Conservation (phyloP, 23 red algal species). For the Gracilaria domingensis region DNA sequence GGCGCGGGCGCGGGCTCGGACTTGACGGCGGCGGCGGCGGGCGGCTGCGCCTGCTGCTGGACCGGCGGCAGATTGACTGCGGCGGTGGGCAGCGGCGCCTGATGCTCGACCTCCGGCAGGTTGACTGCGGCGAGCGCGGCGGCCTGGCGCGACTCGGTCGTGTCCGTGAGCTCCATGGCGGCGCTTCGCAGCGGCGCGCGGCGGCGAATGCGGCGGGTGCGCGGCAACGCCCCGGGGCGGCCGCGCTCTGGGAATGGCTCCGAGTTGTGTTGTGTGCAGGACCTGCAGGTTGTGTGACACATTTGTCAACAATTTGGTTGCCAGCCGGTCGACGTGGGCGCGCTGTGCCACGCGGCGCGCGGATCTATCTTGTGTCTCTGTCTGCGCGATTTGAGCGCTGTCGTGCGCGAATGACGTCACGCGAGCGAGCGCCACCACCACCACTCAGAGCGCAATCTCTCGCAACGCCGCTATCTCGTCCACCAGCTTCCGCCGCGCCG, state of each 20-base stretch:
- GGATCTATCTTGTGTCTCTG: background rate
- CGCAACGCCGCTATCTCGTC: slow-evolving; percentile 1
- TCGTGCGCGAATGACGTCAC: background rate
- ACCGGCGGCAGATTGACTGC: background rate
- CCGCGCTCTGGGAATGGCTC: no score
- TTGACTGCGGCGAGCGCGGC: slow-evolving; percentile 18
- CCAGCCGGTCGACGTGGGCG: no score
- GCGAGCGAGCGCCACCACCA: background rate
- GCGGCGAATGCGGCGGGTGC: no score
- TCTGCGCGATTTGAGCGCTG: no score
- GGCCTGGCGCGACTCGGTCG: background rate
- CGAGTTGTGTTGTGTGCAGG: no score
- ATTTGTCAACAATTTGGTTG: no score
- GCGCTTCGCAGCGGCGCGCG: no score
- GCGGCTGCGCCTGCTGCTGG: background rate
- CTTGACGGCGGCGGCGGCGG: background rate
- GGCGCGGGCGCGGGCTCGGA: background rate
- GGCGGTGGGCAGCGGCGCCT: background rate
- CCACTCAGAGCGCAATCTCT: background rate
- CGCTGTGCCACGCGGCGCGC: background rate
- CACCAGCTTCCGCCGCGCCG: background rate
- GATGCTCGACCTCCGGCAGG: background rate
- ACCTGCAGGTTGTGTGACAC: no score
- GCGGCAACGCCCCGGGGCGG: no score
- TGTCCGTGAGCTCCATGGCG: slow-evolving; percentile 5